Base-by-base conservation (phyloP, 441 rosid species). In the Gossypium trilobum region DNA sequence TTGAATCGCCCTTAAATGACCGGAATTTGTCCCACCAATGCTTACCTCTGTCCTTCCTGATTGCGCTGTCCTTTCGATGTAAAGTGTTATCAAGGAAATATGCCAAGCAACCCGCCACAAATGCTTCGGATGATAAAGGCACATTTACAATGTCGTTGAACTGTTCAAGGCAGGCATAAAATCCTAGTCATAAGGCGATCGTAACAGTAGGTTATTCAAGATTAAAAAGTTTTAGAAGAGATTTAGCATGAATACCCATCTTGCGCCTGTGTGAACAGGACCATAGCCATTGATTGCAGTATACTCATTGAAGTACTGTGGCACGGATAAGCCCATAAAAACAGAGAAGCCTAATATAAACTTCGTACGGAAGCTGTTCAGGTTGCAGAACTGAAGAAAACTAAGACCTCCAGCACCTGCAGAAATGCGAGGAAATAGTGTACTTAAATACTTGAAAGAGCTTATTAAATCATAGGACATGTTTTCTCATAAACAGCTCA, bases 21-120 rank as follows among this genome's bases (percentile, higher is more conserved):
- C 79, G 54, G 95, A 88, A 95, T 56, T 61, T 92, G 80, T 87
- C 95, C 99, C 99, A 95, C 99, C 99, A 95, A 77, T 91, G 96
- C 82, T 85, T 91, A 46, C 98, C 99, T 67, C 99, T 56, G 84
- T 95, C 99, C 82, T 92, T 95, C 88, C 90, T 87, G 65, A 88
- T 73, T 5, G 80, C 14, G 55, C 75, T 64, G 29, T 84, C 91
- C 78, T 76, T 91, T 65, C 72, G 79, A 78, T 86, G 86, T 72
- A 95, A 75, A 0, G 99, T 92, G 50, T 81, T 88, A 80, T 95
- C 98, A 9, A 92, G 87, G 78, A 95, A 89, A 75, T 78, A 92
- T 11, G 98, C 98, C 76, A 91, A 71, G 17, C 82, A 72, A 33
- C 98, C 98, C 2, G 96, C 99, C 11, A 92, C 94, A 78, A 95